Evolutionary conservation across 164 flowering plant genomes (phyloP), one percentile per base, ranked within the genome.

Genomic region (Magnolia changhungtana): DNA sequence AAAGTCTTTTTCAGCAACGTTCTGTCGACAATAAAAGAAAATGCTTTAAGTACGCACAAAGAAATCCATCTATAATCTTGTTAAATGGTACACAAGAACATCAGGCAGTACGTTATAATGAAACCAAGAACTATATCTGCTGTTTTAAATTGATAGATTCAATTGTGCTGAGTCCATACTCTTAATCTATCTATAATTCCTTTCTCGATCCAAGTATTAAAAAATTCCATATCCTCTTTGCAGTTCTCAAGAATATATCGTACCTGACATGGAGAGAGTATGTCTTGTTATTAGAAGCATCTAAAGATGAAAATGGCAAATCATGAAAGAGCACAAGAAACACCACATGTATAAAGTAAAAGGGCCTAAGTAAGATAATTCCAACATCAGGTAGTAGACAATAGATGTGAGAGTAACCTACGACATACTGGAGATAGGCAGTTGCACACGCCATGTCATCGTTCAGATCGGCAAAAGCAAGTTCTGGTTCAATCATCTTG

Each of bases 401-500:
- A 73, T 7, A 82, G 87, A 83, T 81, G 79, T 80, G 88, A 78
- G 74, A 81, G 89, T 78, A 86, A 94, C 98, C 86, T 94, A 96
- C 99, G 82, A 96, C 98, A 83, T 94, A 96, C 97, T 94, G 98
- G 93, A 96, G 99, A 91, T 91, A 96, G 77, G 98, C 98, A 86
- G 98, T 88, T 78, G 99, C 99, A 87, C 98, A 94, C 72, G 98
- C 97, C 98, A 94, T 96, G 87, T 94, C 98, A 82, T 94, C 99
- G 78, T 89, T 78, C 80, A 96, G 85, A 83, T 96, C 93, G 75
- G 99, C 96, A 89, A 96, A 96, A 74, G 99, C 98, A 79, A 94
- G 98, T 84, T 96, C 99, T 67, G 98, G 98, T 81, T 96, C 99
- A 82, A 96, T 93, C 99, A 96, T 96, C 99, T 95, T 76, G 55